A percentile compares a stretch with the other conserved stretches of the same genome.
phyloP scores from a whole-genome alignment of 2,329 filamentous ascomycete genomes.

The Paraconiothyrium brasiliense region DNA sequence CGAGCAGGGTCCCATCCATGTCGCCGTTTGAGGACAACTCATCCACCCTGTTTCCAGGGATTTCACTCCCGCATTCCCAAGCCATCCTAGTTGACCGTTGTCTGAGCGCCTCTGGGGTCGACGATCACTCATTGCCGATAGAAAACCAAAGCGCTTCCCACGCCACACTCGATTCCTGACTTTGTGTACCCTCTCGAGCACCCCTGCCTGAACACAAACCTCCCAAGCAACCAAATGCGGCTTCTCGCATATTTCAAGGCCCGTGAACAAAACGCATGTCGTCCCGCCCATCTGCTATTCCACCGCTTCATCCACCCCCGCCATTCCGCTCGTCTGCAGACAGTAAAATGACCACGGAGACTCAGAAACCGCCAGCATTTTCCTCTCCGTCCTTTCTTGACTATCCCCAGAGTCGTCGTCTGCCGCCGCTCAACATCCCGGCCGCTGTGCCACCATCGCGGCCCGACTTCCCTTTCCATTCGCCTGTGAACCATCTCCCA shows the following conservation, averaged over 20 bases:
- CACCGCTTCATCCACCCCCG: conserved; percentile 54
- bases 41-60: conserved; percentile 14
- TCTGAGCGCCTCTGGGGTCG: conserved; percentile 41
- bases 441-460: conserved; percentile 48
- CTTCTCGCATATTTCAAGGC: conserved; percentile 48
- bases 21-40: conserved; percentile 17
- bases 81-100: conserved; percentile 26
- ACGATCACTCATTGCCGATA: conserved; percentile 27
- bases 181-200: conserved; percentile 48
- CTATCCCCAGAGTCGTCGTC: conserved; percentile 48
- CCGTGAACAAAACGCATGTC: conserved; percentile 55
- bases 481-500: conserved; percentile 49
- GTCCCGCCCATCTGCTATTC: conserved; percentile 52
- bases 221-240: conserved; percentile 51
- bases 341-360: conserved; percentile 53
- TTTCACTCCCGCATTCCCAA: conserved; percentile 14
- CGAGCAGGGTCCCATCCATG: conserved; percentile 6
- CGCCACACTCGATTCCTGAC: conserved; percentile 53
- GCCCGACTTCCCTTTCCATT: conserved; percentile 50
- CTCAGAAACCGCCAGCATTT: conserved; percentile 54
- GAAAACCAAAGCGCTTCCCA: conserved; percentile 48
- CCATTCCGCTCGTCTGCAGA: conserved; percentile 44
- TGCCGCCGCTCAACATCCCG: conserved; percentile 52
- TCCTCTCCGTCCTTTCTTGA: conserved; percentile 52
- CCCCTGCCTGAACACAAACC: conserved; percentile 49